These are phyloP conservation scores for Neurospora sp. DNA, from an alignment of 495 filamentous ascomycete species.

Conservation along the genomic window DNA sequence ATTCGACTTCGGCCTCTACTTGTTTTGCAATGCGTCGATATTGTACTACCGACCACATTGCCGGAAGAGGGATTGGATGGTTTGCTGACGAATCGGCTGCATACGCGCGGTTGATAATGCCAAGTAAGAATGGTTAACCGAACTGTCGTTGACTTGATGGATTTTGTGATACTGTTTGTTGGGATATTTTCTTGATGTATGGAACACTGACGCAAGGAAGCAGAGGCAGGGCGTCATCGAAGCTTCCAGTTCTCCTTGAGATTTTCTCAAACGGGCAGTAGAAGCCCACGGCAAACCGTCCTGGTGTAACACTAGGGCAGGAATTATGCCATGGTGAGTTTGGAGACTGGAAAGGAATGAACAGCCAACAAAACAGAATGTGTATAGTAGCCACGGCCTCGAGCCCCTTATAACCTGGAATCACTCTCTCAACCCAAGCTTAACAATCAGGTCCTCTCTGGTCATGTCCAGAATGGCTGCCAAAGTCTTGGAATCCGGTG, in stretches of 20 bases:
- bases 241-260: background rate
- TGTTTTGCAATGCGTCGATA: conserved; percentile 4
- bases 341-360: background rate
- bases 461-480: conserved; percentile 17
- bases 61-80: background rate
- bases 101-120: background rate
- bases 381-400: background rate
- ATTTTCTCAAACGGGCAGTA: background rate
- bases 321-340: background rate
- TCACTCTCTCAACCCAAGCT: conserved; percentile 8
- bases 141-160: background rate
- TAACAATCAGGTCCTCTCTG: conserved; percentile 17
- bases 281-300: background rate
- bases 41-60: conserved; percentile 8
- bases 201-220: background rate
- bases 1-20: background rate
- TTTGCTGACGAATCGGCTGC: background rate
- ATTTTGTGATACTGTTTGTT: background rate
- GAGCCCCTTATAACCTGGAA: background rate
- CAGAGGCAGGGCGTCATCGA: background rate
- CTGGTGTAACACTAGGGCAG: background rate
- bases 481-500: conserved; percentile 12
- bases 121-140: background rate
- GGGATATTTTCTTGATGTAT: background rate
- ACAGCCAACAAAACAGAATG: background rate